phyloP scores from a whole-genome alignment of 1,284 basidiomycete species.

The Ganoderma lingzhi region DNA sequence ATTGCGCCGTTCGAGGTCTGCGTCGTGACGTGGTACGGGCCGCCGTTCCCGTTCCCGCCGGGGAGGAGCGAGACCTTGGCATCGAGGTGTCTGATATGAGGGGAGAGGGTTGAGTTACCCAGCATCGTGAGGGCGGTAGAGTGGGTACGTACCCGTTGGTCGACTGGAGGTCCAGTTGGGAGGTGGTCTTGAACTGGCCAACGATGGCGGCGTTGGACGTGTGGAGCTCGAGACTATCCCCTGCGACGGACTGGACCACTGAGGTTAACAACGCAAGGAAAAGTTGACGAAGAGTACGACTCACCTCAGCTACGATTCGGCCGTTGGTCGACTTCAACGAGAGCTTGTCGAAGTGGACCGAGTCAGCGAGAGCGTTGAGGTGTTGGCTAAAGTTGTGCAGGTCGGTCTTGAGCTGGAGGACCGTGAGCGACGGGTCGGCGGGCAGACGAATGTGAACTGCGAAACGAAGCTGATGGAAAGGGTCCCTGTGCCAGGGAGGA shows the following conservation, averaged over 20 bases:
- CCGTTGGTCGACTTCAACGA: conserved; percentile 31
- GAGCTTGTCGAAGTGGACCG: conserved; percentile 31
- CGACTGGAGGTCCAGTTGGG: conserved; percentile 46
- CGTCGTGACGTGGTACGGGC: conserved; percentile 42
- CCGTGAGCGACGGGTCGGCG: conserved; percentile 18
- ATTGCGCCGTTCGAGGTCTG: conserved; percentile 39
- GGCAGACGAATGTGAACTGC: conserved; percentile 35
- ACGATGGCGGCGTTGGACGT: conserved; percentile 48
- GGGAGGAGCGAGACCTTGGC: conserved; percentile 23
- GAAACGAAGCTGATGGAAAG: conserved; percentile 25
- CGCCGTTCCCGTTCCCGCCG: conserved; percentile 38
- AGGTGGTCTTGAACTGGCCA: conserved; percentile 50
- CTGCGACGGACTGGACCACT: conserved; percentile 16
- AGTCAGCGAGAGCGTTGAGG: conserved; percentile 29
- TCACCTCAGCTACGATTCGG: conserved; percentile 28
- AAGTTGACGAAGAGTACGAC: no score
- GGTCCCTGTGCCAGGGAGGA: conserved; percentile 12
- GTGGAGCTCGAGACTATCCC: conserved; percentile 1
- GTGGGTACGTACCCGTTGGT: conserved; percentile 42
- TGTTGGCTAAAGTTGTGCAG: conserved; percentile 35
- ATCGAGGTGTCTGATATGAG: background rate
- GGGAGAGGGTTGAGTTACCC: background rate
- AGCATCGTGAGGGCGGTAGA: no score
- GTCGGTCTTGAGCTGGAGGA: conserved; percentile 35
- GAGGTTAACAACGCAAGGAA: no score